Percentiles rank a stretch among this genome's conserved stretches.
phyloP scores from a whole-genome alignment of 2,329 filamentous ascomycete species.

The Paecilomyces sp. region DNA sequence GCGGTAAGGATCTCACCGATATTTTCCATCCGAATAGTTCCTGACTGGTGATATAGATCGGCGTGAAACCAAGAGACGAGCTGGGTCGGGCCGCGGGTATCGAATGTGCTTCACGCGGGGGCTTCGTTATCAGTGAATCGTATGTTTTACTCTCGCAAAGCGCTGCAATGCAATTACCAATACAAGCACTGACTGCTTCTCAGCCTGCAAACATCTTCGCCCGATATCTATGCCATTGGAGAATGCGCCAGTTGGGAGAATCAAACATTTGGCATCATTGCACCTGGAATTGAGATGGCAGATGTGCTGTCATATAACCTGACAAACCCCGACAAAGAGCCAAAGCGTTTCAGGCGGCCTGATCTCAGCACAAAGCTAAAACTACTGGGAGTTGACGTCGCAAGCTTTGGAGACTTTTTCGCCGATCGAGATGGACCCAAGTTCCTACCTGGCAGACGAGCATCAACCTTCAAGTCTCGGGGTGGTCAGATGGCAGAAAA shows the following conservation, averaged over 20 bases:
- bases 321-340: slow-evolving; percentile 66
- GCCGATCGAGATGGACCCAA: slow-evolving; percentile 78
- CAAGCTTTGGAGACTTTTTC: slow-evolving; percentile 91
- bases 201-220: slow-evolving; percentile 59
- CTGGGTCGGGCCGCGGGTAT: slow-evolving; percentile 65
- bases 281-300: slow-evolving; percentile 86
- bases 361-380: slow-evolving; percentile 91
- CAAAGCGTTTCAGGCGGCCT: slow-evolving; percentile 67
- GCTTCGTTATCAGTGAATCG: slow-evolving; percentile 54
- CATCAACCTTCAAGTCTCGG: slow-evolving; percentile 20
- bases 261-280: slow-evolving; percentile 82
- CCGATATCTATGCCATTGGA: slow-evolving; percentile 77
- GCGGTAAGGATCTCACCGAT: slow-evolving; percentile 43
- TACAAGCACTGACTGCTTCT: background rate
- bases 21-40: background rate
- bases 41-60: slow-evolving; percentile 47
- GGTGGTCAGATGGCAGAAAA: slow-evolving; percentile 29
- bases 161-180: background rate
- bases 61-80: slow-evolving; percentile 73
- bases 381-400: slow-evolving; percentile 81
- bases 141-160: slow-evolving; percentile 6
- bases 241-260: slow-evolving; percentile 87
- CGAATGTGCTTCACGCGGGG: slow-evolving; percentile 62
- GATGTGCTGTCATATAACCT: slow-evolving; percentile 88
- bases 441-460: slow-evolving; percentile 56